Evolutionary conservation across 305 asterid species (phyloP).

Genomic region (Salvia sclarea): DNA sequence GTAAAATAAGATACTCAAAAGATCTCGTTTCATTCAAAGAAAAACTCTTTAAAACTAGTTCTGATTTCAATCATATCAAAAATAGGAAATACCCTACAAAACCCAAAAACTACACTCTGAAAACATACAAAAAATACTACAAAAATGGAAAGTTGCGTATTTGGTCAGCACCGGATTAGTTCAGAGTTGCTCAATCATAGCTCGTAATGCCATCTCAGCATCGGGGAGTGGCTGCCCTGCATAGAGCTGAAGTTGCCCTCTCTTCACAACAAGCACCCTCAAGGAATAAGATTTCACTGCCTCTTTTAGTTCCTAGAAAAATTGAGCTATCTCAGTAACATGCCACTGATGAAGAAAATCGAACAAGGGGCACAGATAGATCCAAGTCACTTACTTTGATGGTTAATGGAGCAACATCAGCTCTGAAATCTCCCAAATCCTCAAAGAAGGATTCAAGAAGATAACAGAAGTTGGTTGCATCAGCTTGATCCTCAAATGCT

Average conservation of each 20-base stretch:
- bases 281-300: slow-evolving; percentile 39
- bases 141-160: neutral
- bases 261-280: slow-evolving; percentile 67
- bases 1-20: neutral
- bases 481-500: slow-evolving; percentile 78
- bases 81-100: neutral
- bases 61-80: neutral
- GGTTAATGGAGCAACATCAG: slow-evolving; percentile 68
- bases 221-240: slow-evolving; percentile 87
- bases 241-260: slow-evolving; percentile 74
- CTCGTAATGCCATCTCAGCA: slow-evolving; percentile 71
- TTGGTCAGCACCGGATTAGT: neutral
- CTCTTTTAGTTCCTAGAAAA: slow-evolving; percentile 66
- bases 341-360: neutral
- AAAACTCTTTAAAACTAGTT: neutral
- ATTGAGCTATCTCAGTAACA: slow-evolving; percentile 11
- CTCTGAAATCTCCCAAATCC: slow-evolving; percentile 60
- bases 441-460: slow-evolving; percentile 69
- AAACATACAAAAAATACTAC: too few relatives aligned
- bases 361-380: neutral
- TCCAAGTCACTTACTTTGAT: slow-evolving; percentile 52
- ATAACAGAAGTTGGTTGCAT: slow-evolving; percentile 81
- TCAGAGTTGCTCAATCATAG: slow-evolving; percentile 44
- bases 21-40: neutral
- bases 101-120: too few relatives aligned